Base-by-base conservation (phyloP, 1,139 yeast genomes). In the Taphrina confusa region DNA sequence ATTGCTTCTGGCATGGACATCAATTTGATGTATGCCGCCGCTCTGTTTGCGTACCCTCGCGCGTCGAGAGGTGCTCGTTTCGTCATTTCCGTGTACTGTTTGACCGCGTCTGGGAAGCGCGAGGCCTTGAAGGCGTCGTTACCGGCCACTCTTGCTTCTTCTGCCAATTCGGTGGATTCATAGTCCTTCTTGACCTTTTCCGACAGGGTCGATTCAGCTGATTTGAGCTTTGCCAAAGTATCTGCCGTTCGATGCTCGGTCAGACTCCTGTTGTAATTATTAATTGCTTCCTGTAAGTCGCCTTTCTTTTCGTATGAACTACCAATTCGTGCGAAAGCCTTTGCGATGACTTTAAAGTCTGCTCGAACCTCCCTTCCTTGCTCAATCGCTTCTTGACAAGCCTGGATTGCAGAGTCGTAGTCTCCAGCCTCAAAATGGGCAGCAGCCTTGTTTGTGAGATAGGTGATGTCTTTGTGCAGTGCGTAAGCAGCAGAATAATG, bases 211-310 rank as follows among this genome's bases (percentile, higher is more conserved):
- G 87, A 87, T 76, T 92, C 97, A 49, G 96, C 81, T 22, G 83
- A 74, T 76, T 97, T 85, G 71, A 94, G 81, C 76, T 92, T 94
- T 69, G 82, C 84, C 70, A 94, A 81, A 30, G 88, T 88, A 64
- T 91, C 97, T 14, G 98, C 96, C 27, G 96, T 89, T 77, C 99
- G 85, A 75, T 90, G 96, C 77, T 94, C 99, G 46, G 98, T 94
- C 70, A 94, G 80, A 1, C 97, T 87, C 74, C 87, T 89, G 75
- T 91, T 94, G 71, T 87, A 92, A 72, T 71, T 81, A 70, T 84
- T 86, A 64, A 83, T 85, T 4, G 98, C 97, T 60, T 80, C 78
- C 64, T 79, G 76, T 69, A 85, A 78, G 65, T 92, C 87, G 63
- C 82, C 86, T 72, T 81, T 77, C 76, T 92, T 92, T 71, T 83